These are phyloP conservation scores for Podosphaera leucotricha DNA, from an alignment of 2,329 filamentous ascomycete species.

Conservation along the genomic window DNA sequence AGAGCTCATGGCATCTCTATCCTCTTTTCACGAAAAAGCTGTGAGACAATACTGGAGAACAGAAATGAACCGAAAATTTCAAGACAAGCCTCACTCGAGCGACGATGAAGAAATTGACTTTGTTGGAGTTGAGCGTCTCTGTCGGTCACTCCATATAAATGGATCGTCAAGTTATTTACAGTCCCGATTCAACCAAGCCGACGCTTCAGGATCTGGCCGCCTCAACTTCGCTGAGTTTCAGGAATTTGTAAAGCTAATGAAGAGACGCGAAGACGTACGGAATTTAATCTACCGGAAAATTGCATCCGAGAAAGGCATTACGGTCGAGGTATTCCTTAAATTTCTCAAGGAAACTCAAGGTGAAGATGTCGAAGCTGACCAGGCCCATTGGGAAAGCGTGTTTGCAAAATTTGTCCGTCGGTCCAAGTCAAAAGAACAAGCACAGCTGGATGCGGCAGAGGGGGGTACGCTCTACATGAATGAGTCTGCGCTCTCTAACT, in stretches of 20 bases:
- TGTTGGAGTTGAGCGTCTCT: constrained; percentile 56
- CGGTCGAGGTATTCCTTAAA: constrained; percentile 44
- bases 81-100: constrained; percentile 23
- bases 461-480: constrained; percentile 39
- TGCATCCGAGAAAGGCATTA: constrained; percentile 39
- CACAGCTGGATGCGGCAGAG: constrained; percentile 20
- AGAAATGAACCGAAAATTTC: constrained; percentile 51
- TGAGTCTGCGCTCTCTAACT: constrained; percentile 55
- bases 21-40: constrained; percentile 63
- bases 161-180: constrained; percentile 53
- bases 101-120: constrained; percentile 55
- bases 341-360: constrained; percentile 56
- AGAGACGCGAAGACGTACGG: constrained; percentile 60
- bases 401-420: constrained; percentile 49
- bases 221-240: constrained; percentile 66
- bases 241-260: constrained; percentile 61
- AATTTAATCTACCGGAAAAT: constrained; percentile 39
- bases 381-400: constrained; percentile 40
- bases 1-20: constrained; percentile 71
- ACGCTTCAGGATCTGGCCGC: constrained; percentile 35
- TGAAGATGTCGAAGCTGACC: constrained; percentile 47
- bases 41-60: constrained; percentile 67
- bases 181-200: constrained; percentile 50
- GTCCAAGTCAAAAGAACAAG: constrained; percentile 24
- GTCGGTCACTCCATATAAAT: constrained; percentile 79